phyloP scores from a whole-genome alignment of 2,329 filamentous ascomycete genomes.

The Polychaeton citri region DNA sequence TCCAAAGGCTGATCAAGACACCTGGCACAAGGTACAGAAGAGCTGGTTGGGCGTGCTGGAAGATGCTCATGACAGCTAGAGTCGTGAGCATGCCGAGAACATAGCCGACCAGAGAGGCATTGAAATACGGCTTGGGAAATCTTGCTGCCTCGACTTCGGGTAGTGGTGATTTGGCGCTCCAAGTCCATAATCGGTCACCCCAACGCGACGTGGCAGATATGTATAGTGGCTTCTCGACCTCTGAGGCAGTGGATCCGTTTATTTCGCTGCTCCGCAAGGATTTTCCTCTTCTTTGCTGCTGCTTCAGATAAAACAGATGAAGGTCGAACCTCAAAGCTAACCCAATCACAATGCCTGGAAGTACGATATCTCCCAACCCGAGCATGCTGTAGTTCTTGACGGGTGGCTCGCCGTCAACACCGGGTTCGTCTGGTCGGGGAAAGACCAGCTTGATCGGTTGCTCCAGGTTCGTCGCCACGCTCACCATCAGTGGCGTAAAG shows the following conservation, averaged over 20 bases:
- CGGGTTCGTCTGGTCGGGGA: constrained; percentile 41
- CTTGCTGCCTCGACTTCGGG: constrained; percentile 18
- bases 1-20: constrained; percentile 62
- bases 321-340: constrained; percentile 85
- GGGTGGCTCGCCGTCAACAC: constrained; percentile 21
- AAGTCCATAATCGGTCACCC: constrained; percentile 74
- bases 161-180: constrained; percentile 5
- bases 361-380: constrained; percentile 83
- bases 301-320: constrained; percentile 64
- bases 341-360: constrained; percentile 82
- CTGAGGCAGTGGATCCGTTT: constrained; percentile 8
- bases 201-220: constrained; percentile 51
- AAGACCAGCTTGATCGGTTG: constrained; percentile 89
- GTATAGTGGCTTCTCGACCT: constrained; percentile 27
- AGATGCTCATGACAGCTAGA: constrained; percentile 62
- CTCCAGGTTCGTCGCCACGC: constrained; percentile 77
- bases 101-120: constrained; percentile 64
- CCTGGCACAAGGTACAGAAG: constrained; percentile 85
- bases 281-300: constrained; percentile 36
- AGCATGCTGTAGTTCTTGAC: constrained; percentile 53
- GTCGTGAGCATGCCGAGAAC: constrained; percentile 64
- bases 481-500: constrained; percentile 76
- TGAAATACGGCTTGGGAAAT: constrained; percentile 81
- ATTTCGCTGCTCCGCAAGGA: constrained; percentile 25
- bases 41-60: constrained; percentile 74